phyloP scores from a whole-genome alignment of 1,284 basidiomycete genomes.

The Boletus semigastroideus region DNA sequence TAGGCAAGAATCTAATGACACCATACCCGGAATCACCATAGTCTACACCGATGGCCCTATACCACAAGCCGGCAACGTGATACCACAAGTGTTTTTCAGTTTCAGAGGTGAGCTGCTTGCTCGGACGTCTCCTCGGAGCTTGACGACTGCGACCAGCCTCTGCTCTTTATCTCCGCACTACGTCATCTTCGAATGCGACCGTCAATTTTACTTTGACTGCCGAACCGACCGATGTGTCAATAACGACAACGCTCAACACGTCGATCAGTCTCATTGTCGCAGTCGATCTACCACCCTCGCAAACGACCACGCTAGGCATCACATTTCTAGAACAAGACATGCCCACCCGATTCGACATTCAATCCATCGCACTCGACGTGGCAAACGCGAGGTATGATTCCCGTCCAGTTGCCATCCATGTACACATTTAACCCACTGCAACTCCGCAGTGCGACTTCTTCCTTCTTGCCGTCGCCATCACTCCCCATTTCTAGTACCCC shows the following conservation, averaged over 20 bases:
- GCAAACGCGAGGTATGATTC: conserved; percentile 39
- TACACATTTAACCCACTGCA: neutral
- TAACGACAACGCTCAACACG: conserved; percentile 30
- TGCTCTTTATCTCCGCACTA: conserved; percentile 44
- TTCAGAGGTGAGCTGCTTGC: conserved; percentile 42
- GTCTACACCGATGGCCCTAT: conserved; percentile 42
- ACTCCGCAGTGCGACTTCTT: conserved; percentile 34
- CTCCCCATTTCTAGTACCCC: conserved; percentile 41
- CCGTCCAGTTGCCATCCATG: neutral
- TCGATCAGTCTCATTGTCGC: conserved; percentile 35
- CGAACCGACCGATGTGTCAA: conserved; percentile 27
- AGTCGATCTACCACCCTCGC: conserved; percentile 38
- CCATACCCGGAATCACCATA: conserved; percentile 27
- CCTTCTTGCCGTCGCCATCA: conserved; percentile 42
- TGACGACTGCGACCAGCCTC: conserved; percentile 37
- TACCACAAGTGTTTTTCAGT: conserved; percentile 54
- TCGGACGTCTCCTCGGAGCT: neutral
- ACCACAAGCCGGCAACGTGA: conserved; percentile 37
- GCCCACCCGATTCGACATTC: conserved; percentile 40
- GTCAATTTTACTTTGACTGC: conserved; percentile 49
- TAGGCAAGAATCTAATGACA: conserved; percentile 19
- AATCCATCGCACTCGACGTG: conserved; percentile 40
- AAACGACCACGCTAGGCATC: conserved; percentile 42
- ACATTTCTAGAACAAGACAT: conserved; percentile 38
- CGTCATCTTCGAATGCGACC: conserved; percentile 46